phyloP scores from a whole-genome alignment of 2,329 filamentous ascomycete species.

The Sporothrix luriei region DNA sequence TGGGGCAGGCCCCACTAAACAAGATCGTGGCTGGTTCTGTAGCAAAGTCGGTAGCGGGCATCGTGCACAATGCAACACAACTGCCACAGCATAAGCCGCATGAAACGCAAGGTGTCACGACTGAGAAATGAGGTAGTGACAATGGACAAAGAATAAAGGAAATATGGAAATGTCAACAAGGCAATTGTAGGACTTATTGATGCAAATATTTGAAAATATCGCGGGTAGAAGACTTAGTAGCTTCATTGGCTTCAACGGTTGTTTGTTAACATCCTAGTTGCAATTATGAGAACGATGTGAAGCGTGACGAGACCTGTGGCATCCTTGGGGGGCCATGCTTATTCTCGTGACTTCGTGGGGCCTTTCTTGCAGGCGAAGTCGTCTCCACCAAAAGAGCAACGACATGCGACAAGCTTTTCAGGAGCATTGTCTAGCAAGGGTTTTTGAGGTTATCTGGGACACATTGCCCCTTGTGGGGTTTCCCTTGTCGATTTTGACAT shows the following conservation, averaged over 20 bases:
- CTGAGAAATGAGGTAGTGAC: neutral
- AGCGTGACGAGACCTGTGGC: conserved; percentile 18
- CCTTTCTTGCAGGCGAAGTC: neutral
- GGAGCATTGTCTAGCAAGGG: neutral
- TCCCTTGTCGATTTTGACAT: conserved; percentile 1
- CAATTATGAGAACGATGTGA: neutral
- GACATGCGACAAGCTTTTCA: conserved; percentile 19
- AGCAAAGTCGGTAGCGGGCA: conserved; percentile 8
- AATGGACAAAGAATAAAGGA: neutral
- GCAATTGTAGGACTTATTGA: neutral
- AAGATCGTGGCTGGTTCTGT: neutral
- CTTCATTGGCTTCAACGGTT: neutral
- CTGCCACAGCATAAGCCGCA: conserved; percentile 24
- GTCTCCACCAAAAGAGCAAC: conserved; percentile 6
- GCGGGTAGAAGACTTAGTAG: neutral
- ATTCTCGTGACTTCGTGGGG: neutral
- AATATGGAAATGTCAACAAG: neutral
- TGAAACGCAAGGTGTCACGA: conserved; percentile 20
- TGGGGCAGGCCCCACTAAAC: conserved; percentile 15
- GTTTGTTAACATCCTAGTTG: neutral
- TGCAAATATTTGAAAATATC: neutral
- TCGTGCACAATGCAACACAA: conserved; percentile 17
- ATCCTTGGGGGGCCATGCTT: neutral
- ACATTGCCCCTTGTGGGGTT: too few species aligned
- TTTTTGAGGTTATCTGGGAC: neutral